Evolutionary conservation across 1,139 yeast genomes (phyloP).

Genomic region (Debaryomycetaceae sp.): DNA sequence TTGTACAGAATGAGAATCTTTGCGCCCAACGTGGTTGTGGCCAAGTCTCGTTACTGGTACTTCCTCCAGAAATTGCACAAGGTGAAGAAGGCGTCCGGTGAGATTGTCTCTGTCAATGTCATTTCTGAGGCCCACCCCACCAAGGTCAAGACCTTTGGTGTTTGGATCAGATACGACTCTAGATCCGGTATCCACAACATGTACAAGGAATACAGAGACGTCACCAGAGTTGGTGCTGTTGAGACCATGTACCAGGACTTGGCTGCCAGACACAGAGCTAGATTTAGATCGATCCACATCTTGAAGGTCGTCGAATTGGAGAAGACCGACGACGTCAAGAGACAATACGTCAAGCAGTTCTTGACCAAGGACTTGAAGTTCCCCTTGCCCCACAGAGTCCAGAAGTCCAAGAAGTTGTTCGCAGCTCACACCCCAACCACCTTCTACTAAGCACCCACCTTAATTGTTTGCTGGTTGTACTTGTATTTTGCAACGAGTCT

Average conservation of each 20-base stretch:
- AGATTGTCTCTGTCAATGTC: constrained; percentile 88
- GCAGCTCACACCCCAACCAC: constrained; percentile 95
- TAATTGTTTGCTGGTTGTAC: constrained; percentile 13
- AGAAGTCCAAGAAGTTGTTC: constrained; percentile 83
- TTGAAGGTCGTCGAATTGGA: constrained; percentile 98
- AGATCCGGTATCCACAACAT: constrained; percentile 99
- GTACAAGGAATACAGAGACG: constrained; percentile 99
- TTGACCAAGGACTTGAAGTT: constrained; percentile 93
- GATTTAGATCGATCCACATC: constrained; percentile 99
- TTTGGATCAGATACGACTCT: constrained; percentile 99
- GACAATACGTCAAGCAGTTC: constrained; percentile 98
- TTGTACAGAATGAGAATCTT: constrained; percentile 99
- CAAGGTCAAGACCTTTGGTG: constrained; percentile 99
- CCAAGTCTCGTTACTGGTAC: constrained; percentile 99
- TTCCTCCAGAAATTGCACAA: constrained; percentile 98
- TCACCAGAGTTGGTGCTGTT: constrained; percentile 98
- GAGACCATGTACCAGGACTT: constrained; percentile 98
- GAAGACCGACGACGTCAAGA: constrained; percentile 97
- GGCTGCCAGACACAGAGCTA: constrained; percentile 99
- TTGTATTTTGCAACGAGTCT: constrained; percentile 14
- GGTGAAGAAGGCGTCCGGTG: constrained; percentile 99
- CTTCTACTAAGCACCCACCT: constrained; percentile 61
- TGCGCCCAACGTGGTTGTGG: constrained; percentile 98
- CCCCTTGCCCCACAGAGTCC: constrained; percentile 99
- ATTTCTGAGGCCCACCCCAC: constrained; percentile 96